Conservation (phyloP, 257 asterid species). For the Capsicum rhomboideum region DNA sequence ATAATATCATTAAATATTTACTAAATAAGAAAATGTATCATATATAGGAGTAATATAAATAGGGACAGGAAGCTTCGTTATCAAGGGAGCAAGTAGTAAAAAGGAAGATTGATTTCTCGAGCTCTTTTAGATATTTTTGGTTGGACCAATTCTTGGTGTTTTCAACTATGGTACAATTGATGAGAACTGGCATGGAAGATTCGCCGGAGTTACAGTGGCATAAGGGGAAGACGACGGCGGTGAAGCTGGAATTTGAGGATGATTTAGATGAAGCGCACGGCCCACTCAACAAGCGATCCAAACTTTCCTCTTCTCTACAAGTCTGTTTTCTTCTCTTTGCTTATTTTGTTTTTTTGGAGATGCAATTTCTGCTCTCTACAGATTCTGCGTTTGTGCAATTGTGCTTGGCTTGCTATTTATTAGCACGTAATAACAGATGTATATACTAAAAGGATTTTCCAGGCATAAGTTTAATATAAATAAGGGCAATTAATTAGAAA, state of each 20-base stretch:
- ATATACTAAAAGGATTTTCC: background rate
- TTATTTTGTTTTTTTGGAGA: background rate
- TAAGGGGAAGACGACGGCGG: slow-evolving; percentile 26
- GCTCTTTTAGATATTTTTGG: background rate
- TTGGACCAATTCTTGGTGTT: background rate
- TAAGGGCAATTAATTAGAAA: background rate
- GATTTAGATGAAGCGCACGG: slow-evolving; percentile 35
- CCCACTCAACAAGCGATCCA: slow-evolving; percentile 37
- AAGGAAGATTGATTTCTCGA: slow-evolving; percentile 4
- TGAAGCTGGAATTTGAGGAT: slow-evolving; percentile 38
- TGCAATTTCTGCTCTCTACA: background rate
- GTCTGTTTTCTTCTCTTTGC: background rate
- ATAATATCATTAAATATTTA: too few species aligned
- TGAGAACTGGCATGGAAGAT: slow-evolving; percentile 20
- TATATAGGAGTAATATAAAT: too few species aligned
- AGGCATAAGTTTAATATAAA: background rate
- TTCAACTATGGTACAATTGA: slow-evolving; percentile 30
- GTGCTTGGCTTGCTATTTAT: too few species aligned
- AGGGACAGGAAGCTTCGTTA: too few species aligned
- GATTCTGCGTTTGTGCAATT: background rate
- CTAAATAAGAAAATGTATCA: too few species aligned
- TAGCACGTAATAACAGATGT: too few species aligned
- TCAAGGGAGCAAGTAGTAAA: background rate
- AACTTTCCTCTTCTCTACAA: slow-evolving; percentile 13
- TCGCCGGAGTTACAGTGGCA: slow-evolving; percentile 6